A percentile compares a stretch with the other conserved stretches of the same genome.
Conservation (phyloP, 768 basidiomycete species). For the Cystofilobasidium macerans region DNA sequence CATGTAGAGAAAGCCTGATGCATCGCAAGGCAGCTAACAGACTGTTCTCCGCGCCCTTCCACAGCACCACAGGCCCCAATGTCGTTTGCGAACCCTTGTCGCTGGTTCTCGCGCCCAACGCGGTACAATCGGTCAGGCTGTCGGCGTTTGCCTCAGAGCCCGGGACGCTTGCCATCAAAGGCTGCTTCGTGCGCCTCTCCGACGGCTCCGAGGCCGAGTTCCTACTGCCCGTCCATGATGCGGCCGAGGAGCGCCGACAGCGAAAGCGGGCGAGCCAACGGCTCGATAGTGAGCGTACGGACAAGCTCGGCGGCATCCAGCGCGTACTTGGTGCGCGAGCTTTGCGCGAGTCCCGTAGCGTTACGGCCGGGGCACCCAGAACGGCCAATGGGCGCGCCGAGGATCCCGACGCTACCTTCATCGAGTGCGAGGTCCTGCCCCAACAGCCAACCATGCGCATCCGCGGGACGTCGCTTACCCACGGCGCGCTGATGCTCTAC, state of each 20-base stretch:
- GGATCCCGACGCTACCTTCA: constrained; percentile 40
- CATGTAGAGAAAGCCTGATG: background rate
- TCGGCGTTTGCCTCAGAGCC: constrained; percentile 54
- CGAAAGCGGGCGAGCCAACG: constrained; percentile 45
- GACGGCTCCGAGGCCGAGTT: constrained; percentile 64
- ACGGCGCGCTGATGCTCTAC: constrained; percentile 89
- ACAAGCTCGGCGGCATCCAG: constrained; percentile 66
- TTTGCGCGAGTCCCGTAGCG: constrained; percentile 3
- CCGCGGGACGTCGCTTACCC: constrained; percentile 74
- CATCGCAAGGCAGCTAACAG: no score
- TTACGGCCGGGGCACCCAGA: background rate
- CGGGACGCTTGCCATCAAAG: constrained; percentile 61
- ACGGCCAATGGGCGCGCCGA: background rate
- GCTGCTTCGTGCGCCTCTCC: constrained; percentile 64
- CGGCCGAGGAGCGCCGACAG: constrained; percentile 53
- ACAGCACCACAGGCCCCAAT: constrained; percentile 59
- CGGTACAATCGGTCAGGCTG: constrained; percentile 61
- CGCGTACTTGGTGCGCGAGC: constrained; percentile 9
- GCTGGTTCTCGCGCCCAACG: constrained; percentile 58
- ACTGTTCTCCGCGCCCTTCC: no score
- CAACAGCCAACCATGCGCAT: constrained; percentile 81
- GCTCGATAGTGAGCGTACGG: constrained; percentile 54
- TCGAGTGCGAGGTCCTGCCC: constrained; percentile 73
- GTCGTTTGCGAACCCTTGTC: background rate
- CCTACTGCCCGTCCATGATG: constrained; percentile 59